These are phyloP conservation scores for Bacidia gigantensis DNA, from an alignment of 495 filamentous ascomycete genomes.

Conservation along the genomic window DNA sequence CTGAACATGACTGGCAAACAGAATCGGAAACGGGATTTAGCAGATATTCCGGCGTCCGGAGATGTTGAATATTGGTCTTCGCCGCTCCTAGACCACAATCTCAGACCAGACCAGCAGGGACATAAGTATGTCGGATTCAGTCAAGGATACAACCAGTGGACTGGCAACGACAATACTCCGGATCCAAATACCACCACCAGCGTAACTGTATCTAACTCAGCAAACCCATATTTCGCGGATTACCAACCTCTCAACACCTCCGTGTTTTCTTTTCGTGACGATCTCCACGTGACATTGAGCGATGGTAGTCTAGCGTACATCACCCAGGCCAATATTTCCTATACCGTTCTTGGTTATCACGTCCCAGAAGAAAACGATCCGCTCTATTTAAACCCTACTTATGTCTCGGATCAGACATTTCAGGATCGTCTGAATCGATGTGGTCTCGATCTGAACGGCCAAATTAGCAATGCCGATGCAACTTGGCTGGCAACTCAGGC, in stretches of 20 bases:
- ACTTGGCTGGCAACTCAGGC: neutral
- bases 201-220: neutral
- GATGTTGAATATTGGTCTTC: too few species aligned
- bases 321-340: neutral
- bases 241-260: neutral
- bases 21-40: too few species aligned
- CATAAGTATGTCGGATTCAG: too few species aligned
- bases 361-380: neutral
- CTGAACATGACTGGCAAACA: too few species aligned
- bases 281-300: neutral
- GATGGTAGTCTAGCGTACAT: neutral
- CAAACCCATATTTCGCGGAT: conserved; percentile 1
- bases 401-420: neutral
- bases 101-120: too few species aligned
- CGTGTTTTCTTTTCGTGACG: neutral
- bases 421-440: neutral
- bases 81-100: too few species aligned
- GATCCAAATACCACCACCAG: neutral
- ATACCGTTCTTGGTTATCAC: neutral
- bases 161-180: neutral
- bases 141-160: too few species aligned
- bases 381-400: neutral
- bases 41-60: too few species aligned
- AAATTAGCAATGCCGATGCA: neutral
- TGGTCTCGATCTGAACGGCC: neutral